Conservation (phyloP, 2,329 filamentous ascomycete genomes). For the Cytospora paraplurivora region DNA sequence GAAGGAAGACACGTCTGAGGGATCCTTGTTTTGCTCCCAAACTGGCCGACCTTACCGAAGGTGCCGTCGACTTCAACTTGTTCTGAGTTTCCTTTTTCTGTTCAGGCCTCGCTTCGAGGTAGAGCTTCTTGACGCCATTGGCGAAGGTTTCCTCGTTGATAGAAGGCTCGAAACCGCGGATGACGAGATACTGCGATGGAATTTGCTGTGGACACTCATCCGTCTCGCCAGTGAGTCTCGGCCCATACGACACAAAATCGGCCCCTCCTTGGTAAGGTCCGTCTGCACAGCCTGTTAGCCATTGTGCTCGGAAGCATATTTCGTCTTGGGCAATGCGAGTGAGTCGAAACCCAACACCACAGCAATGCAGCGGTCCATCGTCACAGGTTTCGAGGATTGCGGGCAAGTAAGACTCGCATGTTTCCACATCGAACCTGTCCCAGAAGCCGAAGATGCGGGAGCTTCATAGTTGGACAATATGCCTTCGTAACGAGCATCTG, state of each 20-base stretch:
- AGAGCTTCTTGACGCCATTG: constrained; percentile 73
- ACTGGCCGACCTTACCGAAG: constrained; percentile 57
- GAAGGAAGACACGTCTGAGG: constrained; percentile 74
- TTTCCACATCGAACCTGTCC: too few relatives aligned
- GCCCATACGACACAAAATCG: constrained; percentile 36
- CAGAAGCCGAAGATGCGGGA: too few relatives aligned
- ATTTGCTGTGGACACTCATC: constrained; percentile 50
- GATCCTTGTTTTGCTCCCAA: constrained; percentile 73
- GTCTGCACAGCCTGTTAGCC: constrained; percentile 18
- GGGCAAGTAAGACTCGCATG: too few relatives aligned
- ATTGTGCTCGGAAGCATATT: not conserved
- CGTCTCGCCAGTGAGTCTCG: constrained; percentile 46
- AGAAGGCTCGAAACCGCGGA: constrained; percentile 70
- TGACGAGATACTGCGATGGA: constrained; percentile 74
- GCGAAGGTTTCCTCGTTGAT: constrained; percentile 73
- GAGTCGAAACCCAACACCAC: too few relatives aligned
- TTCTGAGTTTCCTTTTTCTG: constrained; percentile 46
- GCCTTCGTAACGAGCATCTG: too few relatives aligned
- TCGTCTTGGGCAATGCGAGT: not conserved
- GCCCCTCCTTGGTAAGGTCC: constrained; percentile 27
- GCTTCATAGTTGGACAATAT: too few relatives aligned
- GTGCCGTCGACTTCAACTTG: constrained; percentile 62
- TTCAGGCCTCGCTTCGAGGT: constrained; percentile 53
- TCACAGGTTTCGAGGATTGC: too few relatives aligned
- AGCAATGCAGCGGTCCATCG: too few relatives aligned